Percentiles rank a stretch among this genome's conserved stretches.
Conservation (phyloP, 139 green algal genomes). For the Mesotaenium endlicherianum region DNA sequence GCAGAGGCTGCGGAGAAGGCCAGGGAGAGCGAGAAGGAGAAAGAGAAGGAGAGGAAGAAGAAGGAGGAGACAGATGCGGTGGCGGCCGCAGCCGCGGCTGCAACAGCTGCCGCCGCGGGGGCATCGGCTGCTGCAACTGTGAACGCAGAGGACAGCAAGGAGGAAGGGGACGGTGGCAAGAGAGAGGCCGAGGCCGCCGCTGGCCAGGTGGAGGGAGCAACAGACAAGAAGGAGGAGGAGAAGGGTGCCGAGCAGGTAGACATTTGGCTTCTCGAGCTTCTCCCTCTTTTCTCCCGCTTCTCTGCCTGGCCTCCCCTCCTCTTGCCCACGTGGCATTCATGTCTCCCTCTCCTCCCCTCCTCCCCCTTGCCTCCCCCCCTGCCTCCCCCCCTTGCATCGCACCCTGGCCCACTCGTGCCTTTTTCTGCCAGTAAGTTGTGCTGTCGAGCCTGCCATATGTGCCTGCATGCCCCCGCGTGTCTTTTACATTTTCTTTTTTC, state of each 20-base stretch:
- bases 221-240: background rate
- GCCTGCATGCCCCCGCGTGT: background rate
- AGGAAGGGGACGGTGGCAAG: background rate
- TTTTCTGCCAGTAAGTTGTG: too few species aligned
- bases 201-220: background rate
- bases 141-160: background rate
- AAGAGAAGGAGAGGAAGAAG: slow-evolving; percentile 24
- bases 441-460: too few species aligned
- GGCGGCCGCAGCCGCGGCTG: background rate
- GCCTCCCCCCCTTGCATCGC: too few species aligned
- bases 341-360: too few species aligned
- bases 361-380: too few species aligned
- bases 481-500: background rate
- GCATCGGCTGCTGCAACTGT: background rate
- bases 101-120: background rate
- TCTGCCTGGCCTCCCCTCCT: too few species aligned
- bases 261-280: too few species aligned
- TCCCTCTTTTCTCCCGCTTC: too few species aligned
- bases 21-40: slow-evolving; percentile 18
- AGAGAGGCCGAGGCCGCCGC: background rate
- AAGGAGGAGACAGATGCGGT: background rate
- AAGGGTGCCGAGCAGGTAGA: background rate
- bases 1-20: slow-evolving; percentile 1
- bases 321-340: too few species aligned
- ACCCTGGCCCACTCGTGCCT: too few species aligned